Conservation (phyloP, 768 basidiomycete genomes). For the Suillus fuscotomentosus region DNA sequence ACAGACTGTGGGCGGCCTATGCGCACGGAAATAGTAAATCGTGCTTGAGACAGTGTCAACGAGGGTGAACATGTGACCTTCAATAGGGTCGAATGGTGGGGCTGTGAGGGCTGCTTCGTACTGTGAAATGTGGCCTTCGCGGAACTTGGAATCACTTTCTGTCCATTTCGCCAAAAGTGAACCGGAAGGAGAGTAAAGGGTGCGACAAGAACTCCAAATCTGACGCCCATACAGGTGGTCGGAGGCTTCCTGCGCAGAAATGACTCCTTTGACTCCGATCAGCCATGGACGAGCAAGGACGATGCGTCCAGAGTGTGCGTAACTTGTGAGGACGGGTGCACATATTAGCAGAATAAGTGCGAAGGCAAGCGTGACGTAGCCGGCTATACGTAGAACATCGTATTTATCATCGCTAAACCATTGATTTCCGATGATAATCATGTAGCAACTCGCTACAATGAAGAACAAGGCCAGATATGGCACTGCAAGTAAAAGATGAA, state of each 20-base stretch:
- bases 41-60: conserved; percentile 20
- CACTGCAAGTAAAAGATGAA: conserved; percentile 3
- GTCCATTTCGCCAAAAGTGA: conserved; percentile 6
- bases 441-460: too few species aligned
- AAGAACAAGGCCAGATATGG: conserved; percentile 12
- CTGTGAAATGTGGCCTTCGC: conserved; percentile 16
- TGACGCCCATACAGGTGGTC: conserved; percentile 14
- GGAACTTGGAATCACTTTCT: conserved; percentile 8
- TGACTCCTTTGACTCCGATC: conserved; percentile 20
- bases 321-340: conserved; percentile 12
- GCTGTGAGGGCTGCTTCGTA: neutral
- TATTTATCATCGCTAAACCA: too few species aligned
- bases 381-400: too few species aligned
- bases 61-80: conserved; percentile 19
- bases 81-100: neutral
- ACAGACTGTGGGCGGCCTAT: conserved; percentile 23
- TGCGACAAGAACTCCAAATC: neutral
- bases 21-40: conserved; percentile 23
- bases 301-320: conserved; percentile 17
- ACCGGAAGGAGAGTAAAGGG: conserved; percentile 18
- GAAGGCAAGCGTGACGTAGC: neutral
- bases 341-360: conserved; percentile 12
- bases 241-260: conserved; percentile 22
- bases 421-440: too few species aligned
- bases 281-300: conserved; percentile 20